Percentiles rank a stretch among this genome's conserved stretches.
phyloP scores from a whole-genome alignment of 148 eudicot species.

The Nepenthes gracilis region DNA sequence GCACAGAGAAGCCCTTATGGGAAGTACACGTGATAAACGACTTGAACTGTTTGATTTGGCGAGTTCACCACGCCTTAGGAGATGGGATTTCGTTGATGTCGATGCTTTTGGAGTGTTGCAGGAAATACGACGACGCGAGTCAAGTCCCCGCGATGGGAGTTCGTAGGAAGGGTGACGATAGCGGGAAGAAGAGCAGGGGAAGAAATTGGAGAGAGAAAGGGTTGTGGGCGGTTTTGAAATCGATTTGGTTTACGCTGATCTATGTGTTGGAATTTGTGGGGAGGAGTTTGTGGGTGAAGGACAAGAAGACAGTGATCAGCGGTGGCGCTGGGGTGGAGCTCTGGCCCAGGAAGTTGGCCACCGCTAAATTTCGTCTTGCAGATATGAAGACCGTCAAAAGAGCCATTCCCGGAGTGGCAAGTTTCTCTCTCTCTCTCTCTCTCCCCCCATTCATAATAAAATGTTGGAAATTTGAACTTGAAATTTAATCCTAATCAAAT shows the following conservation, averaged over 20 bases:
- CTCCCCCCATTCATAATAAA: no score
- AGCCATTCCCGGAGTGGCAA: slow-evolving; percentile 43
- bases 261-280: slow-evolving; percentile 22
- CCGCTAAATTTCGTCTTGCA: slow-evolving; percentile 37
- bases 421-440: not conserved
- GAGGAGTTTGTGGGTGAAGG: slow-evolving; percentile 40
- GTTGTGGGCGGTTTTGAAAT: slow-evolving; percentile 17
- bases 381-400: slow-evolving; percentile 57
- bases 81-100: slow-evolving; percentile 64
- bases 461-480: no score
- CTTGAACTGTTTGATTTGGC: slow-evolving; percentile 29
- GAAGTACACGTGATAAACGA: slow-evolving; percentile 41
- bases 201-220: not conserved
- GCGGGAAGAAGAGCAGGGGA: not conserved
- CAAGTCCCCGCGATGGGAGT: not conserved
- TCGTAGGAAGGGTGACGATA: not conserved
- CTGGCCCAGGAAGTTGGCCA: slow-evolving; percentile 58
- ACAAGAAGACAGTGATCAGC: slow-evolving; percentile 28
- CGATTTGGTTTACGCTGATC: slow-evolving; percentile 25
- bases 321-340: slow-evolving; percentile 63
- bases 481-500: no score
- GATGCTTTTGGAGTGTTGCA: slow-evolving; percentile 15
- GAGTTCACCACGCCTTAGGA: slow-evolving; percentile 61
- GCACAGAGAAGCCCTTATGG: slow-evolving; percentile 56
- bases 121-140: not conserved